Percentiles rank a stretch among this genome's conserved stretches.
Evolutionary conservation across 2,329 filamentous ascomycete species (phyloP).

Genomic region (Fusarium albosuccineum): DNA sequence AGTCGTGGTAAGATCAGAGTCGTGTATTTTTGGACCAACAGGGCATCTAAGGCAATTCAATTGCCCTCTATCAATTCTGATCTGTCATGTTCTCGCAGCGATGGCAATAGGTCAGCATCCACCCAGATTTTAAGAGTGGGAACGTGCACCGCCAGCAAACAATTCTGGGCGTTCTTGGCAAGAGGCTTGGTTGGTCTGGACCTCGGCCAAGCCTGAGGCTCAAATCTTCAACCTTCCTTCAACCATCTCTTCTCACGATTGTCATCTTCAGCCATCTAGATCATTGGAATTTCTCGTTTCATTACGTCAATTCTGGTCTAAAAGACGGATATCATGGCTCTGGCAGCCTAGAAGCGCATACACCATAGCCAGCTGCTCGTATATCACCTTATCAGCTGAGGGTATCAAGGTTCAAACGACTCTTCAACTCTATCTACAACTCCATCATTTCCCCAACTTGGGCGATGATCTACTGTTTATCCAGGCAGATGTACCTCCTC

Average conservation of each 20-base stretch:
- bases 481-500: not conserved
- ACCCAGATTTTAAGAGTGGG: constrained; percentile 11
- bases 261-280: no score
- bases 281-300: no score
- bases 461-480: not conserved
- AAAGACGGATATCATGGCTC: no score
- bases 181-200: constrained; percentile 21
- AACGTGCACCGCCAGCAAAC: constrained; percentile 16
- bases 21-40: no score
- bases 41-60: not conserved
- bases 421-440: constrained; percentile 8
- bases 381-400: constrained; percentile 6
- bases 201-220: constrained; percentile 12
- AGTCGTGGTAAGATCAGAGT: no score
- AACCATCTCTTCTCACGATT: constrained; percentile 10
- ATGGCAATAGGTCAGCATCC: not conserved
- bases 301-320: no score
- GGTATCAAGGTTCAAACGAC: constrained; percentile 15
- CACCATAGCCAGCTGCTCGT: not conserved
- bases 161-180: constrained; percentile 26
- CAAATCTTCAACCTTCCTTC: constrained; percentile 17
- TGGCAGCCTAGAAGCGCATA: no score
- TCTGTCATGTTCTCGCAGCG: no score
- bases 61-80: not conserved
- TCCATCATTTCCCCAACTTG: not conserved